A percentile compares a stretch with the other conserved stretches of the same genome.
Evolutionary conservation across 208 protist species (phyloP).

Genomic region (Angomonas ambiguus): DNA sequence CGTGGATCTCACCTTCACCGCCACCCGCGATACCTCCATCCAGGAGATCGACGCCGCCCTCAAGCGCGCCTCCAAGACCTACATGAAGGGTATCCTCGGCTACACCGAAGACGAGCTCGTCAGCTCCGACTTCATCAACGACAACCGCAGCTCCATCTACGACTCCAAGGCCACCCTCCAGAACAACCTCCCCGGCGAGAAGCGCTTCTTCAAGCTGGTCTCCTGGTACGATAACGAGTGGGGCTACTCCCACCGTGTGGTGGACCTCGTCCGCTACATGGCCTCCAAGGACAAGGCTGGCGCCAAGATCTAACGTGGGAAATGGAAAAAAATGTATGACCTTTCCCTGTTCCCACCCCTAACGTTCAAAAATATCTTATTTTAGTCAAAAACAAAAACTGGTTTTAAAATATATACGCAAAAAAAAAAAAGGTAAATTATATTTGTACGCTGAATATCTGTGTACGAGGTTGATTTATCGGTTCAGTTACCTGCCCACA

Average conservation of each 20-base stretch:
- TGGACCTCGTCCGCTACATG: conserved; percentile 95
- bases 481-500: too few species aligned
- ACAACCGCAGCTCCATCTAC: conserved; percentile 96
- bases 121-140: conserved; percentile 97
- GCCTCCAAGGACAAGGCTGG: conserved; percentile 39
- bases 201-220: conserved; percentile 98
- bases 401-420: conserved; percentile 21
- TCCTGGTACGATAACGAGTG: conserved; percentile 99
- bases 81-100: conserved; percentile 95
- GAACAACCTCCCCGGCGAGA: conserved; percentile 81
- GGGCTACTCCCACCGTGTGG: conserved; percentile 98
- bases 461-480: too few species aligned
- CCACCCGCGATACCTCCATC: conserved; percentile 92
- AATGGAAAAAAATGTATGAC: neutral
- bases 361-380: conserved; percentile 9
- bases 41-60: conserved; percentile 96
- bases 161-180: conserved; percentile 97
- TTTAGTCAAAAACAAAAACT: too few species aligned
- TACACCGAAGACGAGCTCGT: conserved; percentile 99
- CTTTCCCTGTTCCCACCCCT: neutral
- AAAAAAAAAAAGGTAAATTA: conserved; percentile 19
- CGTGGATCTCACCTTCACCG: conserved; percentile 96
- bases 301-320: conserved; percentile 49
- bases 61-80: conserved; percentile 87
- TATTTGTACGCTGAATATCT: conserved; percentile 10